These are phyloP conservation scores for Fusarium liriodendri DNA, from an alignment of 2,329 filamentous ascomycete species.

Conservation along the genomic window DNA sequence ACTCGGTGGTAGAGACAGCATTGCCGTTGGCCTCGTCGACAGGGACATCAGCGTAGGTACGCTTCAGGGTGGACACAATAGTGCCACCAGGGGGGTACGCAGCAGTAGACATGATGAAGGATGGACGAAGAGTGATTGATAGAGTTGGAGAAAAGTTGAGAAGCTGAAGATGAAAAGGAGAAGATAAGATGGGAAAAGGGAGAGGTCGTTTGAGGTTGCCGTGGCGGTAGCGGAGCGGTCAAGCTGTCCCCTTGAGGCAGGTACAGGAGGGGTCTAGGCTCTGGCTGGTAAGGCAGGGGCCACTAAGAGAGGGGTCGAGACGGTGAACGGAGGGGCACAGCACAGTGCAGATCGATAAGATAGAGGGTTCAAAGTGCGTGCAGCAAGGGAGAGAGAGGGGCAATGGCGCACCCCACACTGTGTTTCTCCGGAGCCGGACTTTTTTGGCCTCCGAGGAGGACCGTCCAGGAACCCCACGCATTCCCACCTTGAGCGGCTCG, in stretches of 20 bases:
- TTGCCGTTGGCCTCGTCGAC: constrained; percentile 79
- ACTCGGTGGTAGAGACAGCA: constrained; percentile 84
- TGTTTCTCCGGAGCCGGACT: constrained; percentile 28
- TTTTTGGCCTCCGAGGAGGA: constrained; percentile 34
- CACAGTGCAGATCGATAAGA: constrained; percentile 45
- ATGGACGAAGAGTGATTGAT: constrained; percentile 12
- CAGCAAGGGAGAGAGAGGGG: neutral
- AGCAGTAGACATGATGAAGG: constrained; percentile 62
- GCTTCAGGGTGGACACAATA: constrained; percentile 87
- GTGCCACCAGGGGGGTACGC: constrained; percentile 74
- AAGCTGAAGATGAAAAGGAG: constrained; percentile 11
- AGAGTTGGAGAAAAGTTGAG: constrained; percentile 5
- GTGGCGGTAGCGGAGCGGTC: constrained; percentile 36
- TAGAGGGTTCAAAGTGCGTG: constrained; percentile 5
- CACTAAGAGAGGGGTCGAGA: constrained; percentile 33
- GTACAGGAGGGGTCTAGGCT: constrained; percentile 36
- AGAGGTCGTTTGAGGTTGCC: constrained; percentile 29
- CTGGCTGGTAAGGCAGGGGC: constrained; percentile 17
- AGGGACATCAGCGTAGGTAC: constrained; percentile 86
- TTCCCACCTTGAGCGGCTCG: constrained; percentile 17
- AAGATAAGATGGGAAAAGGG: constrained; percentile 20
- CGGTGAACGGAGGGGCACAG: constrained; percentile 42
- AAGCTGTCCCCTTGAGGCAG: constrained; percentile 41
- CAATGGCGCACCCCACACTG: constrained; percentile 18
- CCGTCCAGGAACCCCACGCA: constrained; percentile 29